These are phyloP conservation scores for Penicillium sp. DNA, from an alignment of 2,329 filamentous ascomycete genomes.

Conservation along the genomic window DNA sequence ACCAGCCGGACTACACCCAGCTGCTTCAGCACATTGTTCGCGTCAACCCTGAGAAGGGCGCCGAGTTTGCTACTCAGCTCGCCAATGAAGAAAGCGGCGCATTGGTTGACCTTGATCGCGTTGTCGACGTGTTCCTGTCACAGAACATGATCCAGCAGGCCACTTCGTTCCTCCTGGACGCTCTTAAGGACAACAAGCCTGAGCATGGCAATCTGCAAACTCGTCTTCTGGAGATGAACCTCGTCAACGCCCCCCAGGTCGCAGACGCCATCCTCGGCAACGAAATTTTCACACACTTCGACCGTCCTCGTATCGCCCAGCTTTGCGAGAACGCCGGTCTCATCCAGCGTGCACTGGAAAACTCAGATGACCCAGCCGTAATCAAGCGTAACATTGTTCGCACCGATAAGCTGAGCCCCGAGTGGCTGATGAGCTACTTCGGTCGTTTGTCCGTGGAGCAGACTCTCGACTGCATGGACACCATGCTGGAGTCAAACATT, in stretches of 20 bases:
- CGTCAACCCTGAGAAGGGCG: constrained; percentile 86
- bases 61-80: constrained; percentile 89
- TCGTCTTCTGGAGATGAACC: constrained; percentile 93
- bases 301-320: constrained; percentile 81
- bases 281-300: constrained; percentile 97
- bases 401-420: constrained; percentile 79
- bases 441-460: constrained; percentile 93
- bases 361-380: constrained; percentile 84
- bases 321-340: constrained; percentile 93
- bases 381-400: constrained; percentile 88
- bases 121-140: constrained; percentile 96
- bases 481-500: constrained; percentile 95
- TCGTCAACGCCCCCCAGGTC: constrained; percentile 93
- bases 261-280: constrained; percentile 97
- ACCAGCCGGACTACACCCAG: constrained; percentile 92
- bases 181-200: constrained; percentile 88
- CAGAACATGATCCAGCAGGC: constrained; percentile 98
- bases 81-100: constrained; percentile 86
- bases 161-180: constrained; percentile 95
- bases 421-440: constrained; percentile 92
- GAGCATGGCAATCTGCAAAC: constrained; percentile 94
- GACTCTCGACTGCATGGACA: constrained; percentile 87
- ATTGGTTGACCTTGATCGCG: constrained; percentile 86
- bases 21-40: constrained; percentile 90
- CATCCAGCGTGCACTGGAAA: constrained; percentile 81